Evolutionary conservation across 495 filamentous ascomycete species (phyloP).

Genomic region (Penicillium canescens): DNA sequence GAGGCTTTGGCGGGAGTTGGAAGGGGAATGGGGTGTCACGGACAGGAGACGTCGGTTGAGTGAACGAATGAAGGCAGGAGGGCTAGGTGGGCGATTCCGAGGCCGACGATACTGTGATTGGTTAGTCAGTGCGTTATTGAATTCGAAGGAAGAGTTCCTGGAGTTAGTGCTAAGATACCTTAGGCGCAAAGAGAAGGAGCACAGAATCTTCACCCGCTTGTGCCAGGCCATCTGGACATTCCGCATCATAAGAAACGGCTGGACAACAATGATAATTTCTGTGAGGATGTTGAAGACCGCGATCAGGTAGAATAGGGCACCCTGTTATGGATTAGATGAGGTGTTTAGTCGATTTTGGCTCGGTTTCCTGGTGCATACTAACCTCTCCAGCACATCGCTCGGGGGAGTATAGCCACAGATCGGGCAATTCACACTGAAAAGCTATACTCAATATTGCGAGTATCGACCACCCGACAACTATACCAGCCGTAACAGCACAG

Average conservation of each 20-base stretch:
- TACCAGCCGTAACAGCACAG: constrained; percentile 14
- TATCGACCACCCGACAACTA: constrained; percentile 18
- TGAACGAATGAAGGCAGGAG: constrained; percentile 21
- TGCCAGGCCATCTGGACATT: constrained; percentile 22
- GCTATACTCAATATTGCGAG: constrained; percentile 22
- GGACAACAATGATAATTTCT: constrained; percentile 18
- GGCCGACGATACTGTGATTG: constrained; percentile 15
- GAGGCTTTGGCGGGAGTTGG: not conserved
- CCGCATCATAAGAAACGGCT: constrained; percentile 27
- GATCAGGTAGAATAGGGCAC: constrained; percentile 23
- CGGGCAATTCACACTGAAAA: constrained; percentile 27
- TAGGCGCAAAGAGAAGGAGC: constrained; percentile 20
- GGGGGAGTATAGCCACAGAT: constrained; percentile 25
- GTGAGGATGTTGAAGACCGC: constrained; percentile 24
- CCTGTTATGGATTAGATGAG: constrained; percentile 3
- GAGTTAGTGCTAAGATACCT: constrained; percentile 9
- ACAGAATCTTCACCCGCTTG: constrained; percentile 25
- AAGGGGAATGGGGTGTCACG: not conserved
- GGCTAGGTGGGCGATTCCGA: constrained; percentile 21
- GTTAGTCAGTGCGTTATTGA: not conserved
- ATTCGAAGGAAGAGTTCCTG: not conserved
- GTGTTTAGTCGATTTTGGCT: not conserved
- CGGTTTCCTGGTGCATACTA: not conserved
- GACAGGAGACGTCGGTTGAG: constrained; percentile 24
- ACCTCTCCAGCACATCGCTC: constrained; percentile 24